Evolutionary conservation across 2,329 filamentous ascomycete species (phyloP).

Genomic region (Penicillium sclerotigenum): DNA sequence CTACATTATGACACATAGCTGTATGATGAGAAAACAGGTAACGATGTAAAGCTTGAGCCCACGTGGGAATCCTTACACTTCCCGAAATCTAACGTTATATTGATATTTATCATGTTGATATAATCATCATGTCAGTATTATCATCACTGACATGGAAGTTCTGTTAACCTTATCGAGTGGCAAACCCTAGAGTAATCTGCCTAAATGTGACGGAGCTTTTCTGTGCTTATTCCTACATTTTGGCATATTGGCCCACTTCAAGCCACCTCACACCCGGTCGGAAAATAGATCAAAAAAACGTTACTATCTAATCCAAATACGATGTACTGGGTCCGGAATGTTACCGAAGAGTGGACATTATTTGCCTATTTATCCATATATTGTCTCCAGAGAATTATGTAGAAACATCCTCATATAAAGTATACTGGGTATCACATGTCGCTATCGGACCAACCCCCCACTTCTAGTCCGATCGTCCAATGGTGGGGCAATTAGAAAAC

Average conservation of each 20-base stretch:
- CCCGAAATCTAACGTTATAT: background rate
- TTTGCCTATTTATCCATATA: background rate
- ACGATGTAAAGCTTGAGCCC: constrained; percentile 15
- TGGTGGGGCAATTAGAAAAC: background rate
- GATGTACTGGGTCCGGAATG: background rate
- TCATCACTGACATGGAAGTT: background rate
- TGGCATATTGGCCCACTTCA: background rate
- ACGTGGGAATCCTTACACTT: constrained; percentile 12
- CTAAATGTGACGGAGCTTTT: background rate
- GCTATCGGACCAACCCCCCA: background rate
- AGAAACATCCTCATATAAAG: background rate
- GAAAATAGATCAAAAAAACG: background rate
- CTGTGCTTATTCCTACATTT: background rate
- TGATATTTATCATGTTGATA: background rate
- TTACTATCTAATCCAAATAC: background rate
- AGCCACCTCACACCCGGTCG: background rate
- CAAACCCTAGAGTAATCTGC: background rate
- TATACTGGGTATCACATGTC: background rate
- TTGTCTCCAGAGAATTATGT: background rate
- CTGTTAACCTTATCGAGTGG: constrained; percentile 1
- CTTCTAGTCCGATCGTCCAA: constrained; percentile 1
- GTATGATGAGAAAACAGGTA: constrained; percentile 9
- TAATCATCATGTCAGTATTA: background rate
- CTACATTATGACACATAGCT: background rate
- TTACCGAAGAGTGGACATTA: background rate